Percentiles rank a stretch among this genome's conserved stretches.
Evolutionary conservation across 306 rosid species (phyloP).

Genomic region (Rosa rugosa): DNA sequence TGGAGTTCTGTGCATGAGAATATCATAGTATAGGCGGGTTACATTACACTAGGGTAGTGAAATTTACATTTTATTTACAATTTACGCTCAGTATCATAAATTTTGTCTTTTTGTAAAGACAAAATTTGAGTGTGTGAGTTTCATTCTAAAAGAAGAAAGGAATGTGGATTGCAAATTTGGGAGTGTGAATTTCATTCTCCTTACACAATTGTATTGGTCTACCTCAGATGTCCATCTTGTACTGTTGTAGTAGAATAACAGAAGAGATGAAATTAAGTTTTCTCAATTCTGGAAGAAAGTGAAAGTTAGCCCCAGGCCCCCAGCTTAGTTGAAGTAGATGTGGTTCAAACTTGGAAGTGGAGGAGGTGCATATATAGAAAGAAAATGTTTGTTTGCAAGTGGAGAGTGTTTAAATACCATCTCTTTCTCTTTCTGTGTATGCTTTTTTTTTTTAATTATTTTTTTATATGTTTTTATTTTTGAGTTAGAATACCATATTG

Average conservation of each 20-base stretch:
- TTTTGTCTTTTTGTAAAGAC: not conserved
- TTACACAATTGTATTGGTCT: not conserved
- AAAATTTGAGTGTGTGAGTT: not conserved
- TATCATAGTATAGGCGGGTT: not conserved
- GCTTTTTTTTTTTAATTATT: too few species aligned
- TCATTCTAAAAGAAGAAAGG: not conserved
- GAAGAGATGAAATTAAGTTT: not conserved
- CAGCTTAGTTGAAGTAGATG: not conserved
- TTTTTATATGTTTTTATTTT: too few species aligned
- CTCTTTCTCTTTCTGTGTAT: not conserved
- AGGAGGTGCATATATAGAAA: not conserved
- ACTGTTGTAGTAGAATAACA: not conserved
- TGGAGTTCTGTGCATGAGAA: not conserved
- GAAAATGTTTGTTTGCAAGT: not conserved
- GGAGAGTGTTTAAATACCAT: not conserved
- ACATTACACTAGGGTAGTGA: not conserved
- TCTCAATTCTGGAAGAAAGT: not conserved
- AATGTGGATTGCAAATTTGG: not conserved
- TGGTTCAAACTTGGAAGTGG: not conserved
- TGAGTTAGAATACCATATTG: not conserved
- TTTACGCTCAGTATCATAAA: not conserved
- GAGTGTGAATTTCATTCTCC: not conserved
- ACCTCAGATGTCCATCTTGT: not conserved
- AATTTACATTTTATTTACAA: constrained; percentile 5
- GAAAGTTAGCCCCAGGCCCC: not conserved